A percentile compares a stretch with the other conserved stretches of the same genome.
Conservation (phyloP, 1,284 basidiomycete genomes). For the Chiua sp. region DNA sequence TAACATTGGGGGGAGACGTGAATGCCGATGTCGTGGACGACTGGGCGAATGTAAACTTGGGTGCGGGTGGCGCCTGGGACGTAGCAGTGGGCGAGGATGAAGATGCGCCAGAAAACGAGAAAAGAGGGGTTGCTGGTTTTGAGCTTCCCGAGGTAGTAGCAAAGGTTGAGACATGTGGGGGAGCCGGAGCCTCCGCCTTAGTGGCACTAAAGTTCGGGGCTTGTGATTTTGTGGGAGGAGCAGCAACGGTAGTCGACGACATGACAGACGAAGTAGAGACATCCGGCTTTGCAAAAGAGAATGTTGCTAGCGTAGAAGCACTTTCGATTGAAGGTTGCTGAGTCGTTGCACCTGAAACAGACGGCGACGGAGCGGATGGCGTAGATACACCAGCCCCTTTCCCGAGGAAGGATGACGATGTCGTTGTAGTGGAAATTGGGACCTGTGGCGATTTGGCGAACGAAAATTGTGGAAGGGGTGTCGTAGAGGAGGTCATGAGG, state of each 20-base stretch:
- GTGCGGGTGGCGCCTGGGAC: constrained; percentile 6
- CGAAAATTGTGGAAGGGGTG: constrained; percentile 16
- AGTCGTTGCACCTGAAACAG: constrained; percentile 3
- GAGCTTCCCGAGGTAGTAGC: constrained; percentile 13
- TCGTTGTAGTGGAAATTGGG: constrained; percentile 15
- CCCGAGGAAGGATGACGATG: constrained; percentile 32
- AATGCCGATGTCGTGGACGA: constrained; percentile 18
- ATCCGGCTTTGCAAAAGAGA: constrained; percentile 24
- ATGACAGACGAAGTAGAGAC: constrained; percentile 1
- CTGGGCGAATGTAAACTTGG: constrained; percentile 37
- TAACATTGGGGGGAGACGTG: constrained; percentile 10
- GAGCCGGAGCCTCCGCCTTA: constrained; percentile 14
- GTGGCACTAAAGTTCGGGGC: constrained; percentile 30
- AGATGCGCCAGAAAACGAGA: constrained; percentile 25
- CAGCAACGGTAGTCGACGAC: neutral
- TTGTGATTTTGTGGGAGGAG: constrained; percentile 15
- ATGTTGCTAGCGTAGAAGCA: constrained; percentile 17
- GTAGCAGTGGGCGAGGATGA: constrained; percentile 11
- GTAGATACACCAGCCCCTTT: constrained; percentile 14
- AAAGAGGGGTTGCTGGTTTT: constrained; percentile 23
- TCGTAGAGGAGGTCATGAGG: constrained; percentile 2
- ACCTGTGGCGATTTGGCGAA: constrained; percentile 21
- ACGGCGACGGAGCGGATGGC: constrained; percentile 5
- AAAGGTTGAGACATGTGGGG: constrained; percentile 8
- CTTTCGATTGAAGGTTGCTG: constrained; percentile 12